A percentile compares a stretch with the other conserved stretches of the same genome.
phyloP scores from a whole-genome alignment of 192 early-diverging fungal genomes.

The Haplosporangium gracile region DNA sequence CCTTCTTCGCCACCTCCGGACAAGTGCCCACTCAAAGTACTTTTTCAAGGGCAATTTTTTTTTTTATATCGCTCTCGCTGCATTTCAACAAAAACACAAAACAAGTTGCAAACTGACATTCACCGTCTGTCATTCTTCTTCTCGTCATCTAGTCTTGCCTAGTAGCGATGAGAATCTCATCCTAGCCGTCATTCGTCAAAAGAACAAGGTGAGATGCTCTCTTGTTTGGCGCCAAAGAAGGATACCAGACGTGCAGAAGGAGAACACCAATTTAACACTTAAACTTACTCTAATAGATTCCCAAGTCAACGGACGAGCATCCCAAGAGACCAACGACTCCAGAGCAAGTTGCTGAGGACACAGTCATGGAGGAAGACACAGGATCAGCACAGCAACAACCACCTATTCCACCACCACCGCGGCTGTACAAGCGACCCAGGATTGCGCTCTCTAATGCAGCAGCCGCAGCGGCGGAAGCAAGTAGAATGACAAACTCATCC shows the following conservation, averaged over 20 bases:
- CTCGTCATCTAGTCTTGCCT: constrained; percentile 10
- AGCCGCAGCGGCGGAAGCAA: background rate
- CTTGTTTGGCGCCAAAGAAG: background rate
- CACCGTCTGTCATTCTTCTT: background rate
- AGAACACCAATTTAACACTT: background rate
- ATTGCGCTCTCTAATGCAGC: constrained; percentile 36
- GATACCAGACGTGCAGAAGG: background rate
- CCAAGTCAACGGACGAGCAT: constrained; percentile 4
- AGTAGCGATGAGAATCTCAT: constrained; percentile 48
- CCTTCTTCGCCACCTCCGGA: constrained; percentile 28
- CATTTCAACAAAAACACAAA: background rate
- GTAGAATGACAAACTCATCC: background rate
- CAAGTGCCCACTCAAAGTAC: constrained; percentile 30
- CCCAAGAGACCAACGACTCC: constrained; percentile 20
- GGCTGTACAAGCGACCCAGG: constrained; percentile 41
- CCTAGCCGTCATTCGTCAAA: constrained; percentile 37
- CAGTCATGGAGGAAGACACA: background rate
- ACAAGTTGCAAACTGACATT: background rate
- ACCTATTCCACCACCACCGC: constrained; percentile 1
- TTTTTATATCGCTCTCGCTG: background rate
- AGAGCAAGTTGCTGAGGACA: background rate
- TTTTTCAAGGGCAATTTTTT: background rate
- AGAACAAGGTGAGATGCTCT: constrained; percentile 20
- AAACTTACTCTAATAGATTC: background rate
- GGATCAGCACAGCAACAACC: background rate